A percentile compares a stretch with the other conserved stretches of the same genome.
Conservation (phyloP, 2,329 filamentous ascomycete species). For the Metarhizium guizhouense region DNA sequence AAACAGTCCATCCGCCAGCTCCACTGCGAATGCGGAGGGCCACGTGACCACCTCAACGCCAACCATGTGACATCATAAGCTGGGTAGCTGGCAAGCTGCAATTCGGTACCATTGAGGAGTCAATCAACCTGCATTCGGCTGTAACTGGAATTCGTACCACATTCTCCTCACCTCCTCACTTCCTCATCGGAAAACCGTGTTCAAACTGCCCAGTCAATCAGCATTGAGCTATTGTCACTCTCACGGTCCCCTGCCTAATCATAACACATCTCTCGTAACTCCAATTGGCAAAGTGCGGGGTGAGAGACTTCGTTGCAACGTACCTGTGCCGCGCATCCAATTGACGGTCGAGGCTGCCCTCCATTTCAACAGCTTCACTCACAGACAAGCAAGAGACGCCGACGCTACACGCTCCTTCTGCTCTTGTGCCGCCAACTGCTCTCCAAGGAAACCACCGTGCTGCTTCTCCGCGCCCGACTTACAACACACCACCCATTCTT, state of each 20-base stretch:
- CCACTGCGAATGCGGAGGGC: neutral
- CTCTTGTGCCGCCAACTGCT: neutral
- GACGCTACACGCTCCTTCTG: conserved; percentile 1
- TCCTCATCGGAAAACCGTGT: neutral
- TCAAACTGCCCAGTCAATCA: conserved; percentile 2
- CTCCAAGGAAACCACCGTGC: neutral
- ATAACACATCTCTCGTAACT: neutral
- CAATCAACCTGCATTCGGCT: neutral
- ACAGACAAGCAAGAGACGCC: neutral
- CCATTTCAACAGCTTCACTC: conserved; percentile 11
- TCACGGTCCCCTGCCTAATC: neutral
- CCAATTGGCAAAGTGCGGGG: conserved; percentile 14
- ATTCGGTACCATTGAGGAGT: too few relatives aligned
- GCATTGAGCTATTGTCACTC: conserved; percentile 6
- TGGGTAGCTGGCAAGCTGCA: neutral
- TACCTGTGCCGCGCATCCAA: conserved; percentile 15
- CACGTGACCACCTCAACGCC: neutral
- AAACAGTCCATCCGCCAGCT: neutral
- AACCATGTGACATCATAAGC: conserved; percentile 11
- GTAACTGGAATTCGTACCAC: neutral
- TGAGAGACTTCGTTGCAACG: conserved; percentile 12
- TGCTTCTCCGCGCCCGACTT: neutral
- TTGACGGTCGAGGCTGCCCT: conserved; percentile 20
- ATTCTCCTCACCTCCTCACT: neutral
- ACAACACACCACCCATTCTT: neutral